Evolutionary conservation across 2,329 filamentous ascomycete species (phyloP), one percentile per base, ranked within the genome.

Genomic region (Emydomyces testavorans): DNA sequence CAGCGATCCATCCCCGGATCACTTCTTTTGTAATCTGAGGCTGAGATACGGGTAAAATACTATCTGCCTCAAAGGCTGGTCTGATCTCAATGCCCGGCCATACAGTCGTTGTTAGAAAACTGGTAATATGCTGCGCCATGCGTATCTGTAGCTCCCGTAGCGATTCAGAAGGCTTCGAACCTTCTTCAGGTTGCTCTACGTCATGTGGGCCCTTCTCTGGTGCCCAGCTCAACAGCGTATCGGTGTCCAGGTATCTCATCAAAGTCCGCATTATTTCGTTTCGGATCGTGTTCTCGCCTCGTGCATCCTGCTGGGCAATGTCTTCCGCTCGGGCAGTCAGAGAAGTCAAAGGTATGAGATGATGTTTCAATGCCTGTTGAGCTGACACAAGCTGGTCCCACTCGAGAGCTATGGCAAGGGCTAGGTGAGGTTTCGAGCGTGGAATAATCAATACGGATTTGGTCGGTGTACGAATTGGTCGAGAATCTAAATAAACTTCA

Each of bases 221-320:
- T 15, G 79, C 87, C 85, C 88, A 94, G 75, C 90, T 96, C 1
- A 98, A 78, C 29, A 96, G 70, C 0, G 86, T 89, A 67, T 98
- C 92, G 1, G 92, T 96, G 58, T 88, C 81, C 21, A 98, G 76
- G 65, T 96, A 96, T 39, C 83, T 78, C 74, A 96, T 77, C 44
- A 92, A 69, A 53, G 79, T 81, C 15, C 70, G 72, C 13, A 83
- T 69, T 39, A 95, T 80, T 34, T 75, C 70, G 0, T 75, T 62
- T 29, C 89, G 76, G 31, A 83, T 73, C 20, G 72, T 70, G 13
- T 59, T 62, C 32, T 71, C 64, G 2, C 71, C 72, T 7, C 65
- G 54, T 0, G 62, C 62, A 55, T 94, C 85, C 56, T 87, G 82
- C 16, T 73, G 73, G 40, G 72, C 73, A 48, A 96, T 85, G 61